Evolutionary conservation across 148 eudicot species (phyloP), one percentile per base, ranked within the genome.

Genomic region (Camellia japonica): DNA sequence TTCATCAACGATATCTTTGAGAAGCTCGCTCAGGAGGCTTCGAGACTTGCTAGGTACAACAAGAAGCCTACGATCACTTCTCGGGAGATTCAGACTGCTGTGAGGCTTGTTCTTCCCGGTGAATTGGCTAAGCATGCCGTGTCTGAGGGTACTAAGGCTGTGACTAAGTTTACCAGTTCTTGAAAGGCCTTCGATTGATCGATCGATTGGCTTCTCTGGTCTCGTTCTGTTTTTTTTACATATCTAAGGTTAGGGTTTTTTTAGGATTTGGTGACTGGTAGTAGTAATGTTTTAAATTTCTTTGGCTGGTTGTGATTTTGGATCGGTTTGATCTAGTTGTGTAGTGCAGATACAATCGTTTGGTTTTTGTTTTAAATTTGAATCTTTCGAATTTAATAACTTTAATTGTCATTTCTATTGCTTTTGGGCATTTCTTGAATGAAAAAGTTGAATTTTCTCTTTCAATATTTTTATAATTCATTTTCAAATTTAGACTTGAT

Each of bases 1-100:
- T 87, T 87, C 71, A 84, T 87, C 76, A 87, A 84, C 60, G 90
- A 87, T 23, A 79, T 85, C 1, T 87, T 87, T 30, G 88, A 87
- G 86, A 87, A 85, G 82, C 84, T 87, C 11, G 88, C 90, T 0
- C 84, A 81, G 83, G 87, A 87, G 78, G 15, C 82, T 7, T 85
- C 90, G 0, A 77, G 82, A 38, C 76, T 87, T 12, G 88, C 88
- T 0, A 59, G 88, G 64, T 85, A 87, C 74, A 87, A 85, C 75
- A 85, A 87, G 84, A 87, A 85, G 86, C 85, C 84, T 0, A 87
- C 90, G 0, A 80, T 87, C 3, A 82, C 90, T 0, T 82, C 84
- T 0, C 65, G 90, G 64, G 87, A 87, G 81, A 85, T 87, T 42
- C 90, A 87, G 86, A 85, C 90, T 0, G 87, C 86, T 0, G 89